Percentiles rank a stretch among this genome's conserved stretches.
These are phyloP conservation scores for Acmispon strigosus DNA, from an alignment of 306 rosid genomes.

Conservation along the genomic window DNA sequence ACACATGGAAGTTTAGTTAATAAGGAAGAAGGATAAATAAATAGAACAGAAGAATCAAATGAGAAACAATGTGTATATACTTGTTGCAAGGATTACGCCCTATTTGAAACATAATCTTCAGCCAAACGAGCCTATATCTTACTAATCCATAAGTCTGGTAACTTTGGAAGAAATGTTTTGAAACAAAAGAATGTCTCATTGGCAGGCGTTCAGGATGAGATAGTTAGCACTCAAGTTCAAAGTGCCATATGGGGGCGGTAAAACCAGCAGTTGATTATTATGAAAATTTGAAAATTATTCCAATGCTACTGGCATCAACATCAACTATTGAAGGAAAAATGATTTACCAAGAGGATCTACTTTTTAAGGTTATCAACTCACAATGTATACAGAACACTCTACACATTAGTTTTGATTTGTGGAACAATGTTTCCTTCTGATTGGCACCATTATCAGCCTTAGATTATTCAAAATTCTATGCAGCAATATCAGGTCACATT, in stretches of 20 bases:
- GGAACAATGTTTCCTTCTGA: not conserved
- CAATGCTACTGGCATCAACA: not conserved
- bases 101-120: not conserved
- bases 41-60: not conserved
- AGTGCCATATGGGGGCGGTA: not conserved
- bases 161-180: too few relatives aligned
- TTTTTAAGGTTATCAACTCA: not conserved
- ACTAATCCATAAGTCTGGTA: too few relatives aligned
- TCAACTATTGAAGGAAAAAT: not conserved
- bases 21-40: not conserved
- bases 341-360: not conserved
- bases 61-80: not conserved
- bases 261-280: not conserved
- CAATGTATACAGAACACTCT: not conserved
- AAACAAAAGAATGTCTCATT: too few relatives aligned
- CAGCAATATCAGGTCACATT: not conserved
- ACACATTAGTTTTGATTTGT: not conserved
- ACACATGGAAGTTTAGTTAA: slow-evolving; percentile 2
- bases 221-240: not conserved
- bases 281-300: not conserved
- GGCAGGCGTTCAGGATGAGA: not conserved
- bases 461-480: not conserved
- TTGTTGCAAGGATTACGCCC: not conserved
- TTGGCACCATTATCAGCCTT: not conserved
- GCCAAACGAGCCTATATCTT: not conserved